phyloP scores from a whole-genome alignment of 352 stramenopile genomes.

The Globisporangium canariense region DNA sequence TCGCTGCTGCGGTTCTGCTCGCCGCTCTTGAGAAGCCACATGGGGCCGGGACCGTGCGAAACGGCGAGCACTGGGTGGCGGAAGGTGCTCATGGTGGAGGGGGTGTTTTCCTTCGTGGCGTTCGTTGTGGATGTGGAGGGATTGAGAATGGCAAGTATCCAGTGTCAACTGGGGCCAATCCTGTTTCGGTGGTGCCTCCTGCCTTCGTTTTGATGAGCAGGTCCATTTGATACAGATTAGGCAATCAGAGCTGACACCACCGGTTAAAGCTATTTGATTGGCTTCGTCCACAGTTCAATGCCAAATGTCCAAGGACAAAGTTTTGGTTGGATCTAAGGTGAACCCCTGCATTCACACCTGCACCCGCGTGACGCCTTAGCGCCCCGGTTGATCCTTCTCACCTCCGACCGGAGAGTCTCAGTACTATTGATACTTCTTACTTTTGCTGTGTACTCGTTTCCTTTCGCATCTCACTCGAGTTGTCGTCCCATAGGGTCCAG shows the following conservation, averaged over 20 bases:
- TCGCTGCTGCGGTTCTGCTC: conserved; percentile 31
- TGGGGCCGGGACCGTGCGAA: conserved; percentile 58
- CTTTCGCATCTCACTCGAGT: too few relatives aligned
- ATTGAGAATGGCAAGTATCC: background rate
- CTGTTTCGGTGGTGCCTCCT: background rate
- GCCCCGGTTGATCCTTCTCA: too few relatives aligned
- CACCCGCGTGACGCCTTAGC: too few relatives aligned
- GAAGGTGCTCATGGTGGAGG: conserved; percentile 12
- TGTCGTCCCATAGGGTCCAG: too few relatives aligned
- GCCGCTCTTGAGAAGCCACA: conserved; percentile 59
- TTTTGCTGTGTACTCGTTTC: too few relatives aligned
- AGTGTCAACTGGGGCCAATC: background rate
- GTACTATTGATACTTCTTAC: too few relatives aligned
- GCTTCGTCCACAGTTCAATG: background rate
- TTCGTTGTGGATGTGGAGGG: background rate
- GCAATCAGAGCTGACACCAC: conserved; percentile 10
- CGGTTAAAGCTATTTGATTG: background rate
- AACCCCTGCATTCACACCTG: too few relatives aligned
- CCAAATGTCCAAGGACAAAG: too few relatives aligned
- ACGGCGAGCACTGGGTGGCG: conserved; percentile 44
- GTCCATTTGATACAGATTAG: conserved; percentile 2
- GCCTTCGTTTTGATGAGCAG: background rate
- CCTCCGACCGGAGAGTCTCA: too few relatives aligned
- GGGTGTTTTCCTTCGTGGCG: background rate
- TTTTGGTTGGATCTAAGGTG: too few relatives aligned